Conservation (phyloP, 345 rosid genomes). For the Salix arbutifolia region DNA sequence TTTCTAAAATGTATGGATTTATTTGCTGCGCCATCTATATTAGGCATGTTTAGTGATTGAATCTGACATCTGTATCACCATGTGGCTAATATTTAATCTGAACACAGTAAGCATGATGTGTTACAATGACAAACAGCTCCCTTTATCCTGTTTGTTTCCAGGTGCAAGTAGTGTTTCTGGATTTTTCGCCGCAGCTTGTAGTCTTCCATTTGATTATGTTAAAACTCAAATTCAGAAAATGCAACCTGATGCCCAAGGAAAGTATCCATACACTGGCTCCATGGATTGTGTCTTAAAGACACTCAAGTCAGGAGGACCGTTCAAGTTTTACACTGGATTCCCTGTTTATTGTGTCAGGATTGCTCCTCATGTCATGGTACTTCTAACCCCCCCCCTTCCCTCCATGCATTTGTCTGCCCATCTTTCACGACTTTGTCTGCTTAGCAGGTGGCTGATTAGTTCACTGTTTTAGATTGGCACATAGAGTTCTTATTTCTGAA, state of each 20-base stretch:
- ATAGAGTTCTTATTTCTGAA: constrained; percentile 1
- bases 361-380: constrained; percentile 99
- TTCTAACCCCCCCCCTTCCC: not conserved
- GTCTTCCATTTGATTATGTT: constrained; percentile 93
- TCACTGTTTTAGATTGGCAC: not conserved
- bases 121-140: not conserved
- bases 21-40: not conserved
- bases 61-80: not conserved
- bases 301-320: constrained; percentile 79
- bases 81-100: not conserved
- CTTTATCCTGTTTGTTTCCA: constrained; percentile 23
- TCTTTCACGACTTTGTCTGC: too few species aligned
- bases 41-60: not conserved
- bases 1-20: not conserved
- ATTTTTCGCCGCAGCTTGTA: constrained; percentile 90
- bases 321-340: constrained; percentile 92
- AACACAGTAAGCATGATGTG: not conserved
- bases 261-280: constrained; percentile 86
- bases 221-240: constrained; percentile 98
- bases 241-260: constrained; percentile 96
- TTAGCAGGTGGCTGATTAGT: not conserved
- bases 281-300: constrained; percentile 80
- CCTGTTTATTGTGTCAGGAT: constrained; percentile 92
- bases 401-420: not conserved
- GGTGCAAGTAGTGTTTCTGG: constrained; percentile 94